A percentile compares a stretch with the other conserved stretches of the same genome.
Evolutionary conservation across 2,329 filamentous ascomycete species (phyloP).

Genomic region (Didymellaceae sp.): DNA sequence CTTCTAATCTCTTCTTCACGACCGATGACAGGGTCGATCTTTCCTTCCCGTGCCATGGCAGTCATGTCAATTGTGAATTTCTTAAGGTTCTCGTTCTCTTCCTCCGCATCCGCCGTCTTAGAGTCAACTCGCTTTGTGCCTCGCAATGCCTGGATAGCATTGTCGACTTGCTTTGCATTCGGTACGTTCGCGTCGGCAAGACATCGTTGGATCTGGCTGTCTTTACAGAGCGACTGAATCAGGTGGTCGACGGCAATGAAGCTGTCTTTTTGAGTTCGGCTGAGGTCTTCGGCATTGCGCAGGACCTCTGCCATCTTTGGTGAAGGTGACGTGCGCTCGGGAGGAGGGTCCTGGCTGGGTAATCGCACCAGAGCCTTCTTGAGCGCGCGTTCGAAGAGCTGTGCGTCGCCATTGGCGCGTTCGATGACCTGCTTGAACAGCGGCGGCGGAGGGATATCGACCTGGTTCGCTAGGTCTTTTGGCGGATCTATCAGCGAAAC

Average conservation of each 20-base stretch:
- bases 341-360: slow-evolving; percentile 93
- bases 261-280: slow-evolving; percentile 96
- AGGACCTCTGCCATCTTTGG: slow-evolving; percentile 83
- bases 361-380: slow-evolving; percentile 92
- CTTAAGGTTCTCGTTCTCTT: slow-evolving; percentile 92
- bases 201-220: slow-evolving; percentile 72
- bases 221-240: slow-evolving; percentile 83
- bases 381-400: slow-evolving; percentile 83
- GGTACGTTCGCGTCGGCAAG: slow-evolving; percentile 89
- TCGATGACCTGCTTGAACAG: slow-evolving; percentile 95
- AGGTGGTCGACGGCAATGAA: slow-evolving; percentile 95
- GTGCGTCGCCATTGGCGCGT: slow-evolving; percentile 88
- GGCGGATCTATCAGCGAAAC: slow-evolving; percentile 80
- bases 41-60: slow-evolving; percentile 91
- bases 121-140: slow-evolving; percentile 94
- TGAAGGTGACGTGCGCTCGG: slow-evolving; percentile 83
- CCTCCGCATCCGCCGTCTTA: slow-evolving; percentile 91
- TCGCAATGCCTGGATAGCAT: slow-evolving; percentile 88
- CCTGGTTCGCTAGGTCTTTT: slow-evolving; percentile 72
- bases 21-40: slow-evolving; percentile 96
- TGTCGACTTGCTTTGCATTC: slow-evolving; percentile 87
- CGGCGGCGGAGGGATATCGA: slow-evolving; percentile 68
- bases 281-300: slow-evolving; percentile 83
- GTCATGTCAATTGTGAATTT: slow-evolving; percentile 99
- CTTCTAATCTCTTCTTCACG: slow-evolving; percentile 94